Evolutionary conservation across 176 grass and related monocot genomes (phyloP), one percentile per base, ranked within the genome.

Genomic region (Avena atlantica): DNA sequence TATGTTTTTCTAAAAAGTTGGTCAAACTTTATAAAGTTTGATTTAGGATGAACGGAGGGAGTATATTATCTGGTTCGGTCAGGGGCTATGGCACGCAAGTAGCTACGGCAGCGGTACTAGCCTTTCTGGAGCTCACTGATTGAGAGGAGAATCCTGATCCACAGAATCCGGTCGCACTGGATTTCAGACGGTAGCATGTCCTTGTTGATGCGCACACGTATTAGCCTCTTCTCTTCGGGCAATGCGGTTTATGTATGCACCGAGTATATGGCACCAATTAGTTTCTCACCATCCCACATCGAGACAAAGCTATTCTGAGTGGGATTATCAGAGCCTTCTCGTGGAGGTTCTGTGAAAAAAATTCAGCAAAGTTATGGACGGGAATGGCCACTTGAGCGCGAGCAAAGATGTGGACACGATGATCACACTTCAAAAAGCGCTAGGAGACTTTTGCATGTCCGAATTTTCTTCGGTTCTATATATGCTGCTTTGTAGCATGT

Each of bases 71-170:
- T 29, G 67, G 36, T 31, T 87, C 55, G 70, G 50, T 51, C 70
- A 73, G 23, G 42, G 81, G 75, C 75, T 68, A 80, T 91, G 81
- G 67, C 17, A 20, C 11, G 45, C 59, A 80, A 84, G 37, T 80
- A 80, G 62, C 82, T 61, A 20, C 9, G 85, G 79, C 68, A 60
- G 24, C 4, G 20, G 17, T 20, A 12, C 58, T 88, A 69, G 44
- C 60, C 73, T 52, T 85, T 90, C 76, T 76, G 59, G 81, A 52
- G 81, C n/a, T 56, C 86, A 88, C 86, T 76, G 69, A 81, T 91
- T 76, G 37, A 53, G 25, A 74, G 76, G 10, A 83, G 31, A 58
- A 88, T 52, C 76, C 81, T 85, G 67, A 56, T 74, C 83, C 74
- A 27, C 8, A 19, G 58, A 31, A 53, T 70, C 20, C 20, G 37